Percentiles rank a stretch among this genome's conserved stretches.
Conservation (phyloP, 768 basidiomycete species). For the Pleurotus ostreatus region DNA sequence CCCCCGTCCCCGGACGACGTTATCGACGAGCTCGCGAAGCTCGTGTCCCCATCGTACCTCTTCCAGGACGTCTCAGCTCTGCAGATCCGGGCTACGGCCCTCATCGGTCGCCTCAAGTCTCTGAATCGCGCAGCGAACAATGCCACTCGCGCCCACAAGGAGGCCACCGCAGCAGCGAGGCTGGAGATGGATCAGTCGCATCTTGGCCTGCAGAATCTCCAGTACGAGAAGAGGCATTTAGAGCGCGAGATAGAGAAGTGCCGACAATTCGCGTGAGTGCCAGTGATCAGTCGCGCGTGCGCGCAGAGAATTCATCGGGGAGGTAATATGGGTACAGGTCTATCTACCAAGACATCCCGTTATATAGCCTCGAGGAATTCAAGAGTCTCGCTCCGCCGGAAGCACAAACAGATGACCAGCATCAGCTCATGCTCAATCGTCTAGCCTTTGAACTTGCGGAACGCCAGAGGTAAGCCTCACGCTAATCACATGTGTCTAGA, state of each 20-base stretch:
- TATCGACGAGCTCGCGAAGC: slow-evolving; percentile 59
- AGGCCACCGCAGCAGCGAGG: slow-evolving; percentile 72
- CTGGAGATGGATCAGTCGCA: slow-evolving; percentile 90
- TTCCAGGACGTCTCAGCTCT: slow-evolving; percentile 46
- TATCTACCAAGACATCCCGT: slow-evolving; percentile 82
- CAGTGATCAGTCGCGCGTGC: not conserved
- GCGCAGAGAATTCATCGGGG: not conserved
- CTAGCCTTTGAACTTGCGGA: slow-evolving; percentile 85
- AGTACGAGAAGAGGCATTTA: slow-evolving; percentile 86
- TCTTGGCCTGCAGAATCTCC: slow-evolving; percentile 79
- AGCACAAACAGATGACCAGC: slow-evolving; percentile 59
- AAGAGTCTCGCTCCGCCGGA: slow-evolving; percentile 63
- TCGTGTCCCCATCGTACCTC: slow-evolving; percentile 44
- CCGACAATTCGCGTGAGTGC: slow-evolving; percentile 81
- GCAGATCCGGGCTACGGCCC: slow-evolving; percentile 66
- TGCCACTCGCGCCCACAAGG: slow-evolving; percentile 61
- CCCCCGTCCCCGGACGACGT: slow-evolving; percentile 44
- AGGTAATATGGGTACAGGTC: slow-evolving; percentile 44
- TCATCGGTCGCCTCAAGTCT: slow-evolving; percentile 76
- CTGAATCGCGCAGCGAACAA: slow-evolving; percentile 73
- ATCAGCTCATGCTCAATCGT: slow-evolving; percentile 85
- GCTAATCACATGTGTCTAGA: slow-evolving; percentile 11
- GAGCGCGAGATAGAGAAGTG: slow-evolving; percentile 92
- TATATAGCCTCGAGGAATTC: slow-evolving; percentile 71
- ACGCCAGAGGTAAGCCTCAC: slow-evolving; percentile 66